Conservation (phyloP, 2,329 filamentous ascomycete genomes). For the Chaetothyriales sp. region DNA sequence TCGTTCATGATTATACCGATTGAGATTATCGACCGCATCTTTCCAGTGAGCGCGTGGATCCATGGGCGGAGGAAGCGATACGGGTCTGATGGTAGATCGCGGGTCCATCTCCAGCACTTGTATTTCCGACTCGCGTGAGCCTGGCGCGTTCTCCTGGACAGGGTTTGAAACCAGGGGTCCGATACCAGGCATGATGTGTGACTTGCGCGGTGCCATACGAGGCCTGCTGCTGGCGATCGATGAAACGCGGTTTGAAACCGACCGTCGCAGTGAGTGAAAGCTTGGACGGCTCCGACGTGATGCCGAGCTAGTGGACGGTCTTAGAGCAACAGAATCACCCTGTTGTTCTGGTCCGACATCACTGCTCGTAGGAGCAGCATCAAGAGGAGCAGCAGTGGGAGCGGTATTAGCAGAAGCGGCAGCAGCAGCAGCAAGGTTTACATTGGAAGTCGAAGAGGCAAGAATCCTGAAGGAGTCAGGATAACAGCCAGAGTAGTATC, state of each 20-base stretch:
- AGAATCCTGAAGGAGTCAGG: conserved; percentile 14
- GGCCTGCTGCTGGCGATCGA: conserved; percentile 6
- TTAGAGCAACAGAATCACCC: not conserved
- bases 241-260: conserved; percentile 6
- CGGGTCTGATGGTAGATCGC: conserved; percentile 3
- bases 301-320: conserved; percentile 12
- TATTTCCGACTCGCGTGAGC: not conserved
- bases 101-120: not conserved
- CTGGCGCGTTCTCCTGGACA: conserved; percentile 7
- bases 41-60: conserved; percentile 32
- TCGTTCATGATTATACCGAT: not conserved
- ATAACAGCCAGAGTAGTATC: conserved; percentile 44
- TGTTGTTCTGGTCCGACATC: conserved; percentile 6
- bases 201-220: conserved; percentile 13
- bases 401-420: too few relatives aligned
- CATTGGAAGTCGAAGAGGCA: conserved; percentile 8
- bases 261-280: conserved; percentile 7
- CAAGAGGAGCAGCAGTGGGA: conserved; percentile 1
- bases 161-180: conserved; percentile 17
- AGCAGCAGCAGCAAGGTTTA: conserved; percentile 1
- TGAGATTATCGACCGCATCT: not conserved
- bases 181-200: conserved; percentile 13
- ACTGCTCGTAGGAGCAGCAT: not conserved
- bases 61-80: conserved; percentile 20
- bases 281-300: conserved; percentile 4